These are phyloP conservation scores for Kwoniella shandongensis DNA, from an alignment of 768 basidiomycete species.

Conservation along the genomic window DNA sequence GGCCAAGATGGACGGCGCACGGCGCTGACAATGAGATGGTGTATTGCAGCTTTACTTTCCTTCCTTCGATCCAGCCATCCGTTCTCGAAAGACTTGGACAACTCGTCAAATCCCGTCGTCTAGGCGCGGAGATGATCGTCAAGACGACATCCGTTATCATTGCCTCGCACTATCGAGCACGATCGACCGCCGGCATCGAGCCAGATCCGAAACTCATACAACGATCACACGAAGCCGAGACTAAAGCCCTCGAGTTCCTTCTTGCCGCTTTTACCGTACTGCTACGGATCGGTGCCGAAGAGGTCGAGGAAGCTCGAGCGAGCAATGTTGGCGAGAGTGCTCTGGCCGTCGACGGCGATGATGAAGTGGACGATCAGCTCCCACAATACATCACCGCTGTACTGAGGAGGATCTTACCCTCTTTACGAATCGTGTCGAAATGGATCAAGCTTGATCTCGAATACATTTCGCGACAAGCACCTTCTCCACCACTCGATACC, in stretches of 20 bases:
- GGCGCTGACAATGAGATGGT: slow-evolving; percentile 26
- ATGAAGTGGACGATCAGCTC: slow-evolving; percentile 10
- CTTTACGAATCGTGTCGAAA: slow-evolving; percentile 80
- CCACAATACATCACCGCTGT: slow-evolving; percentile 68
- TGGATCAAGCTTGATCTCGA: slow-evolving; percentile 79
- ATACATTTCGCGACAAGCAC: slow-evolving; percentile 59
- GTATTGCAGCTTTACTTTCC: slow-evolving; percentile 28
- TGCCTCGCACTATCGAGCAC: slow-evolving; percentile 79
- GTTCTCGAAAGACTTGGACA: slow-evolving; percentile 60
- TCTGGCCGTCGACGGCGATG: slow-evolving; percentile 24
- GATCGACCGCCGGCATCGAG: slow-evolving; percentile 45
- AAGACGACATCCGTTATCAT: slow-evolving; percentile 72
- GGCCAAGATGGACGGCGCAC: background rate
- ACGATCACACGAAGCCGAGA: slow-evolving; percentile 59
- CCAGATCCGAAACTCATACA: slow-evolving; percentile 21
- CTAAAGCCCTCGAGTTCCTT: slow-evolving; percentile 67
- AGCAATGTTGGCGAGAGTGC: slow-evolving; percentile 19
- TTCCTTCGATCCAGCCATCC: slow-evolving; percentile 18
- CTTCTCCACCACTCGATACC: slow-evolving; percentile 31
- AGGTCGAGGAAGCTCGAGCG: slow-evolving; percentile 23
- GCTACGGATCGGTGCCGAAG: slow-evolving; percentile 62
- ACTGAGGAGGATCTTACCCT: slow-evolving; percentile 80
- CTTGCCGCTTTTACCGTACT: slow-evolving; percentile 66
- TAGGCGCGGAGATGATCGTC: slow-evolving; percentile 74
- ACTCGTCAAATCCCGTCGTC: slow-evolving; percentile 67